Conservation (phyloP, 2,329 filamentous ascomycete genomes). For the Tolypocladium tundrense region DNA sequence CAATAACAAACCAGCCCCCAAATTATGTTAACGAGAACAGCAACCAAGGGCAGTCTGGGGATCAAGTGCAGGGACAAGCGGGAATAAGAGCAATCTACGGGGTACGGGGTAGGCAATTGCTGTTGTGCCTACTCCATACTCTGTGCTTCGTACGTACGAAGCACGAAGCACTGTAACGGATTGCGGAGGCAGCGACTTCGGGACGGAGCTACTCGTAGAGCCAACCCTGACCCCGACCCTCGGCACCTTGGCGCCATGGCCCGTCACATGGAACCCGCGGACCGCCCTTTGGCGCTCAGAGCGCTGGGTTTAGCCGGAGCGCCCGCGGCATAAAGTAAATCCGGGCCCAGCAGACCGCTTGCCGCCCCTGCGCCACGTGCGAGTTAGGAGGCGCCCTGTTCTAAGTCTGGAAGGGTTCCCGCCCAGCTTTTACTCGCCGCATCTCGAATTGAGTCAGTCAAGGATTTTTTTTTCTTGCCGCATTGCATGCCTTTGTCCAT, state of each 20-base stretch:
- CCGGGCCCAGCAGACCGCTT: background rate
- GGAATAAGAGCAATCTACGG: too few relatives aligned
- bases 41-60: too few relatives aligned
- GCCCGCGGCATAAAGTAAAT: background rate
- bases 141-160: too few relatives aligned
- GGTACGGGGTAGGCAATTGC: too few relatives aligned
- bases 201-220: background rate
- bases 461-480: background rate
- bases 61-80: too few relatives aligned
- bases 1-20: background rate
- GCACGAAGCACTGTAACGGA: too few relatives aligned
- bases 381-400: background rate
- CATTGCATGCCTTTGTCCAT: background rate
- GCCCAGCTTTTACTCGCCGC: background rate
- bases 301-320: background rate
- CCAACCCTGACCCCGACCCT: background rate
- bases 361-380: background rate
- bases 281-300: background rate
- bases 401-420: background rate
- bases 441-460: slow-evolving; percentile 1
- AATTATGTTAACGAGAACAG: background rate
- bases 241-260: background rate
- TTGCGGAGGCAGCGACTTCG: background rate
- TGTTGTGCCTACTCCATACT: too few relatives aligned
- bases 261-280: slow-evolving; percentile 3